These are phyloP conservation scores for Fraxinus angustifolia DNA, from an alignment of 305 asterid species.

Conservation along the genomic window DNA sequence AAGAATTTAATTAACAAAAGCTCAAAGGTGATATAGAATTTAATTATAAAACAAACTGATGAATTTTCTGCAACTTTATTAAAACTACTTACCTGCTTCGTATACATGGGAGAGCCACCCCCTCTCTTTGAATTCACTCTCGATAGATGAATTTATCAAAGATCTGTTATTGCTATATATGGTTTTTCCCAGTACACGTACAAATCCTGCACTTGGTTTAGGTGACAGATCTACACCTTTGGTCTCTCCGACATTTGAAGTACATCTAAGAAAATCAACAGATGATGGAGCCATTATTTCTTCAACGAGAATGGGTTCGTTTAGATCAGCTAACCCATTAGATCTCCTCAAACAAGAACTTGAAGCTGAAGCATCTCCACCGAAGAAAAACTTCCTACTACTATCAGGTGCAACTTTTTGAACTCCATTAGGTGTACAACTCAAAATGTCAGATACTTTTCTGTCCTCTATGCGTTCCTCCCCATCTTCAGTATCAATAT, in stretches of 20 bases:
- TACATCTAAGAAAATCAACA: slow-evolving; percentile 40
- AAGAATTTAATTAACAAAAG: background rate
- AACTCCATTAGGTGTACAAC: slow-evolving; percentile 30
- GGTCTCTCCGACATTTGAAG: slow-evolving; percentile 35
- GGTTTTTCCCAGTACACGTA: slow-evolving; percentile 37
- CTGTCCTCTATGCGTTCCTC: slow-evolving; percentile 28
- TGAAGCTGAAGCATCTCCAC: slow-evolving; percentile 41
- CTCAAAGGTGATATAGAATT: background rate
- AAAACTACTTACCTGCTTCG: slow-evolving; percentile 51
- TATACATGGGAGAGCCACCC: slow-evolving; percentile 39
- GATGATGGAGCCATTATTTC: slow-evolving; percentile 45
- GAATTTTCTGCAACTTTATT: background rate
- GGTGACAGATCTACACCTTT: slow-evolving; percentile 38
- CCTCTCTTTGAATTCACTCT: slow-evolving; percentile 41
- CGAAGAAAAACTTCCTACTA: slow-evolving; percentile 17
- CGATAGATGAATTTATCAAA: slow-evolving; percentile 31
- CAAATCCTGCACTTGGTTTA: slow-evolving; percentile 37
- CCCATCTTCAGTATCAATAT: slow-evolving; percentile 57
- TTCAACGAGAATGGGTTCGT: slow-evolving; percentile 64
- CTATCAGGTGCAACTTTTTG: slow-evolving; percentile 18
- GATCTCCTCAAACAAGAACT: slow-evolving; percentile 41
- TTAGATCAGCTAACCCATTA: slow-evolving; percentile 63
- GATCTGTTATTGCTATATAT: slow-evolving; percentile 27
- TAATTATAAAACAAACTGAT: background rate
- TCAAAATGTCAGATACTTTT: slow-evolving; percentile 29